Percentiles rank a stretch among this genome's conserved stretches.
phyloP scores from a whole-genome alignment of 306 rosid species.

The Trichosanthes cucumerina region DNA sequence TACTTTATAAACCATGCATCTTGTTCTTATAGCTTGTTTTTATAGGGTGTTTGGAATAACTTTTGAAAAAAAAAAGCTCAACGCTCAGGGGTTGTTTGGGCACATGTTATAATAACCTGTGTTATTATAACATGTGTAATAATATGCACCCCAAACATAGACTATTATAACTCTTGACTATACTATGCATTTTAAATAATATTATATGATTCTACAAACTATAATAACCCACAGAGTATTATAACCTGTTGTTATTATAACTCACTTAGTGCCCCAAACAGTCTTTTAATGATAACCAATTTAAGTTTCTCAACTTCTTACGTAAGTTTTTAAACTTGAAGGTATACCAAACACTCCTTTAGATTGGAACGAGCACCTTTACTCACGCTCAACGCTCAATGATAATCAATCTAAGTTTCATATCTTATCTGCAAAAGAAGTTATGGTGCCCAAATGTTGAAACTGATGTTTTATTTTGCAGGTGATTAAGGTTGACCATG shows the following conservation, averaged over 20 bases:
- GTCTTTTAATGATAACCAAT: too few species aligned
- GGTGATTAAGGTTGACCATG: constrained; percentile 92
- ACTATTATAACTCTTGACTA: too few species aligned
- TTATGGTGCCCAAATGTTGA: not conserved
- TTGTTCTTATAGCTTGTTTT: not conserved
- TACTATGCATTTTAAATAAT: too few species aligned
- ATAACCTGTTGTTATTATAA: too few species aligned
- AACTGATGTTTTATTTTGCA: constrained; percentile 13
- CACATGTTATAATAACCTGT: too few species aligned
- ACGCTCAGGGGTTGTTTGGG: too few species aligned
- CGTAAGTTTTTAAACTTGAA: not conserved
- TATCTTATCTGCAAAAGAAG: not conserved
- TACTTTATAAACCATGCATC: not conserved
- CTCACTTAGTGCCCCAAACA: too few species aligned
- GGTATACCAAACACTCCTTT: not conserved
- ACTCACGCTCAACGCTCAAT: not conserved
- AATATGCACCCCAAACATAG: too few species aligned
- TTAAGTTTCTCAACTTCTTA: too few species aligned
- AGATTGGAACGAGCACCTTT: not conserved
- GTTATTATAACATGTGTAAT: too few species aligned
- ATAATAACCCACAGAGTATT: too few species aligned
- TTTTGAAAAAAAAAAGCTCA: not conserved
- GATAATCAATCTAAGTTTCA: not conserved
- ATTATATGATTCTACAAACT: too few species aligned
- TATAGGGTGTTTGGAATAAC: not conserved